Evolutionary conservation across 2,329 filamentous ascomycete genomes (phyloP).

Genomic region (Ophiobolus disseminans): DNA sequence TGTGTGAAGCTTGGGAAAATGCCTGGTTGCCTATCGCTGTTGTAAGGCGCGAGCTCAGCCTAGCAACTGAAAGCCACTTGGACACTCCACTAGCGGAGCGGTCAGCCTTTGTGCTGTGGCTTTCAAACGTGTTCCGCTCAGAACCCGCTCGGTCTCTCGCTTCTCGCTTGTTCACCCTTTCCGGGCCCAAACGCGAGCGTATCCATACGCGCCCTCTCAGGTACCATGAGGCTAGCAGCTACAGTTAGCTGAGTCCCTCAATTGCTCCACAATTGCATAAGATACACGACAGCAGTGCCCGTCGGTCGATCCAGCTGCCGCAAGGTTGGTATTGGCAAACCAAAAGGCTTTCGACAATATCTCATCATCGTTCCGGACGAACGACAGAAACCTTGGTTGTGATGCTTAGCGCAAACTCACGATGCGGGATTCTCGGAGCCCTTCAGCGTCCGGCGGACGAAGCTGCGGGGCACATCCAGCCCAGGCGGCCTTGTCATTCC

Average conservation of each 20-base stretch:
- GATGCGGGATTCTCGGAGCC: slow-evolving; percentile 19
- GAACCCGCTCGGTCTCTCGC: slow-evolving; percentile 20
- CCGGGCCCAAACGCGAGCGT: neutral
- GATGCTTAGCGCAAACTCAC: slow-evolving; percentile 11
- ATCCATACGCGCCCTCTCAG: neutral
- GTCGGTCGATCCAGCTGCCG: slow-evolving; percentile 6
- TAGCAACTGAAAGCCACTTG: slow-evolving; percentile 23
- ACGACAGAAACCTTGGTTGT: slow-evolving; percentile 12
- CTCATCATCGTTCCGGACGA: slow-evolving; percentile 25
- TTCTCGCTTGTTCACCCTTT: slow-evolving; percentile 4
- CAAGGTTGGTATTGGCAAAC: neutral
- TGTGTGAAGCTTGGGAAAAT: slow-evolving; percentile 18
- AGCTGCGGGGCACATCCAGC: neutral
- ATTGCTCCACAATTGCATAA: slow-evolving; percentile 1
- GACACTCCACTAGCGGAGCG: slow-evolving; percentile 25
- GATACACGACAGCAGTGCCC: slow-evolving; percentile 9
- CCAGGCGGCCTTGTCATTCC: neutral
- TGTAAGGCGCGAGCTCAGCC: slow-evolving; percentile 27
- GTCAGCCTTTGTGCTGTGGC: slow-evolving; percentile 37
- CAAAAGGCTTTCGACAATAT: neutral
- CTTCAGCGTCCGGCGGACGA: slow-evolving; percentile 11
- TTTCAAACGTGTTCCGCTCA: slow-evolving; percentile 29
- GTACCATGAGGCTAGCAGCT: slow-evolving; percentile 8
- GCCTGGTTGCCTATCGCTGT: slow-evolving; percentile 32
- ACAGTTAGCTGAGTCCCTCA: slow-evolving; percentile 7